phyloP scores from a whole-genome alignment of 768 basidiomycete species.

The Mycena floridula region DNA sequence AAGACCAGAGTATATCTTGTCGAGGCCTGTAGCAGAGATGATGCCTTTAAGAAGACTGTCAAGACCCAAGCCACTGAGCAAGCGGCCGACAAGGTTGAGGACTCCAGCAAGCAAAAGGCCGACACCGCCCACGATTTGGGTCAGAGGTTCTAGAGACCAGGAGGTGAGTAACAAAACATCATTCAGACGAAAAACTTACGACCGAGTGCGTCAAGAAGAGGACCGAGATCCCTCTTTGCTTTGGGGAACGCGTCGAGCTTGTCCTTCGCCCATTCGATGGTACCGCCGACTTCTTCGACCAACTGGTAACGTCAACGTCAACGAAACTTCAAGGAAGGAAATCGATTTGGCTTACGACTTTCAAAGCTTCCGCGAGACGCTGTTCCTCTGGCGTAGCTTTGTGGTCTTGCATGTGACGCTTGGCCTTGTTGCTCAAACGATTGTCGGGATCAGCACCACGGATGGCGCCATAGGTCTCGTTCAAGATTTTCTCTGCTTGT shows the following conservation, averaged over 20 bases:
- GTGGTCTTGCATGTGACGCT: conserved; percentile 27
- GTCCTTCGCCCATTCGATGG: conserved; percentile 30
- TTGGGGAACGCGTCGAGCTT: conserved; percentile 31
- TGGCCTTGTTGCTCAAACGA: conserved; percentile 25
- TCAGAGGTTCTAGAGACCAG: conserved; percentile 21
- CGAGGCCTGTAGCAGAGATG: conserved; percentile 25
- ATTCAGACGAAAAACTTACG: conserved; percentile 16
- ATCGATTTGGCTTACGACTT: conserved; percentile 19
- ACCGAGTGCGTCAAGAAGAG: conserved; percentile 28
- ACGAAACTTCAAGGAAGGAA: background rate
- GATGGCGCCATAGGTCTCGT: conserved; percentile 30
- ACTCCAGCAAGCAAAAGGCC: conserved; percentile 28
- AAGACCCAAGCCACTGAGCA: conserved; percentile 27
- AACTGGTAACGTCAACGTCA: conserved; percentile 14
- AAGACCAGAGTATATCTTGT: conserved; percentile 27
- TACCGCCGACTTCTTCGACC: conserved; percentile 29
- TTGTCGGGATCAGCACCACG: conserved; percentile 32
- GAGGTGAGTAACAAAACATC: background rate
- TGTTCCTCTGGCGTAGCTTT: conserved; percentile 31
- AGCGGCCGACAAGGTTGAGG: conserved; percentile 26
- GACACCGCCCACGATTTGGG: conserved; percentile 32
- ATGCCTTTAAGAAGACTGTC: conserved; percentile 26
- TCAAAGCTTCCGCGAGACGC: conserved; percentile 30
- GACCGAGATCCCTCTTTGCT: conserved; percentile 31
- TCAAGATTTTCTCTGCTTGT: conserved; percentile 30